Evolutionary conservation across 805 yeast species (phyloP).

Genomic region (Torulaspora quercuum): DNA sequence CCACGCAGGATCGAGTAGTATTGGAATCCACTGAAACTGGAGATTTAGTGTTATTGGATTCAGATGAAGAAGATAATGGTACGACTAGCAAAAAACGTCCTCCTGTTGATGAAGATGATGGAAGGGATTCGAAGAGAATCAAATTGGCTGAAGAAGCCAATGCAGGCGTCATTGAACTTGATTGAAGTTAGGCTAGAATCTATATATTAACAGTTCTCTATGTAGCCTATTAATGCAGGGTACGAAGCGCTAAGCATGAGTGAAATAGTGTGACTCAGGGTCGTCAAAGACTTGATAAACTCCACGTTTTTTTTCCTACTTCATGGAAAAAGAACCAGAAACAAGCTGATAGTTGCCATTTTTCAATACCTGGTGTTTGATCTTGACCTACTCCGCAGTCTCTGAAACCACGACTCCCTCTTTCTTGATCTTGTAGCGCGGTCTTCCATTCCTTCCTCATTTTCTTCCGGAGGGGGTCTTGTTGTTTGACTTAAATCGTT

Average conservation of each 20-base stretch:
- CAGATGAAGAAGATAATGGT: slow-evolving; percentile 10
- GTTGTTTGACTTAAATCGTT: not conserved
- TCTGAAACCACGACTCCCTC: slow-evolving; percentile 46
- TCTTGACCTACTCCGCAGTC: slow-evolving; percentile 41
- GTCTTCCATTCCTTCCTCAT: slow-evolving; percentile 18
- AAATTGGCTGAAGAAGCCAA: slow-evolving; percentile 13
- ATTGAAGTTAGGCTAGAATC: no score
- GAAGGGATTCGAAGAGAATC: slow-evolving; percentile 9
- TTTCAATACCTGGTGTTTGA: slow-evolving; percentile 20
- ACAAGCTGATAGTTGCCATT: no score
- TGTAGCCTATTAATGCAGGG: no score
- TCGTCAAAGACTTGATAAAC: no score
- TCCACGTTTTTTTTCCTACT: no score
- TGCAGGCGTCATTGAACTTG: slow-evolving; percentile 21
- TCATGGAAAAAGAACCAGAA: no score
- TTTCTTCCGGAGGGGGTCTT: not conserved
- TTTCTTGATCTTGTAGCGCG: slow-evolving; percentile 30
- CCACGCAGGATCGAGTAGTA: no score
- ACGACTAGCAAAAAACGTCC: slow-evolving; percentile 3
- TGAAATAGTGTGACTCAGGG: no score
- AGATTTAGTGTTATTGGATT: slow-evolving; percentile 19
- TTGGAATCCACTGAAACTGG: slow-evolving; percentile 17
- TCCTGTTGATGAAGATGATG: slow-evolving; percentile 10
- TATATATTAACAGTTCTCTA: no score
- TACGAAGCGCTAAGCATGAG: no score